Percentiles rank a stretch among this genome's conserved stretches.
phyloP scores from a whole-genome alignment of 2,329 filamentous ascomycete genomes.

The Talaromyces sp. region DNA sequence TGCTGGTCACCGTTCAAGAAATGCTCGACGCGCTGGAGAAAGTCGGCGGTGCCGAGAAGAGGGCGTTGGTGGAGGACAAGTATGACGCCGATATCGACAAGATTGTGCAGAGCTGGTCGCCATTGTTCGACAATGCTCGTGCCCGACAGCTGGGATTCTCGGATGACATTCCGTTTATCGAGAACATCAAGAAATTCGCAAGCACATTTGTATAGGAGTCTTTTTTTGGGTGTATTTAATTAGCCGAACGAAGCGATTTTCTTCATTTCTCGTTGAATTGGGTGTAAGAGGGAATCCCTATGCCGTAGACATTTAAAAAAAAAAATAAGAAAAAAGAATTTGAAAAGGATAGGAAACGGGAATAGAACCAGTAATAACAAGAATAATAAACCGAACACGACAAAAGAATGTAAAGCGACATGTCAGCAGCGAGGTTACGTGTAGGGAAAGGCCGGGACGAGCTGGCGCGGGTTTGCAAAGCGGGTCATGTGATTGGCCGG shows the following conservation, averaged over 20 bases:
- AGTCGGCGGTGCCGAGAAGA: conserved; percentile 52
- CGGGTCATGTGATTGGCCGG: conserved; percentile 42
- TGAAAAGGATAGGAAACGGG: not conserved
- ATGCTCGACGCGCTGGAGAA: conserved; percentile 56
- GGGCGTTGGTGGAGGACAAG: conserved; percentile 52
- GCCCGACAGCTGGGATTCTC: conserved; percentile 49
- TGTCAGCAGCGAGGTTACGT: not conserved
- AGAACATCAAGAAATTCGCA: conserved; percentile 38
- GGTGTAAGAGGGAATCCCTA: not conserved
- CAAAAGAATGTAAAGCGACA: no score
- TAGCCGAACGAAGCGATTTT: not conserved
- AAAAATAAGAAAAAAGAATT: not conserved
- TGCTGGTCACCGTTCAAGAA: conserved; percentile 56
- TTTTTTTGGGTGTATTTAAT: not conserved
- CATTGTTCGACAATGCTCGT: conserved; percentile 51
- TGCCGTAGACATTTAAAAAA: not conserved
- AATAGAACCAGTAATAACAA: not conserved
- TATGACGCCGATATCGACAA: conserved; percentile 51
- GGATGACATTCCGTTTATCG: conserved; percentile 37
- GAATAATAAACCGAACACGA: not conserved
- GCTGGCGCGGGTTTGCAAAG: conserved; percentile 34
- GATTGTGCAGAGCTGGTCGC: conserved; percentile 59
- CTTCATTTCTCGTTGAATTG: not conserved
- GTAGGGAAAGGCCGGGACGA: conserved; percentile 22
- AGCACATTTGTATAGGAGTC: conserved; percentile 25